Base-by-base conservation (phyloP, 2,329 filamentous ascomycete species). In the Pseudogymnoascus sp. region DNA sequence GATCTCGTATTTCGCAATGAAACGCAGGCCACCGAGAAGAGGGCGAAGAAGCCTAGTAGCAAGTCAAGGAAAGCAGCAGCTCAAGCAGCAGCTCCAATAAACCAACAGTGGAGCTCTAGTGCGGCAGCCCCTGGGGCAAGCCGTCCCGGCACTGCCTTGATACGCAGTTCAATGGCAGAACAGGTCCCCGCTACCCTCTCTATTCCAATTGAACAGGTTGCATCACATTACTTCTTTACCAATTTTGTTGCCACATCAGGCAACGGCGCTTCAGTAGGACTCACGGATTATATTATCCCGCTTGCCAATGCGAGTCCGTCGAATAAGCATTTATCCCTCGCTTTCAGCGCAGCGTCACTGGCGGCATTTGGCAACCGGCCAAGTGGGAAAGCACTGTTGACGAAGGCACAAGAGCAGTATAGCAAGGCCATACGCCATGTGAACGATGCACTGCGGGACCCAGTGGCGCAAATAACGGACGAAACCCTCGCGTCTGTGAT, bases 1-100 rank as follows among this genome's bases (percentile, higher is more conserved):
- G 86, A 89, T 66, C 73, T 89, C 21, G 81, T 89, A 59, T 88
- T 89, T 66, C 82, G 86, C 60, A 86, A 89, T 69, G 85, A 89
- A 73, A 89, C 85, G 26, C 81, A 82, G 65, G 83, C 84, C 1
- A 86, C 85, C 33, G 83, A 84, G 67, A 77, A 80, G 63, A 79
- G 84, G 67, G 84, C 82, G 13, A 64, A 10, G 65, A 68, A 63
- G 60, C 65, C 35, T 28, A 30, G 13, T 19, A 13, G 5, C 10
- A 41, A 52, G 23, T 30, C 48, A 60, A 45, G 18, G 23, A 26
- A 33, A 39, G 26, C 48, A 12, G 57, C 59, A 1, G 39, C 56
- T 15, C 45, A 57, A 15, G 52, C 26, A 26, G 59, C 48, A 41
- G 28, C 48, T 23, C 55, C 35, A 39, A 59, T 37, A 28, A 37